Conservation (phyloP, 75 land plant genomes). For the Adiantum capillusveneris region DNA sequence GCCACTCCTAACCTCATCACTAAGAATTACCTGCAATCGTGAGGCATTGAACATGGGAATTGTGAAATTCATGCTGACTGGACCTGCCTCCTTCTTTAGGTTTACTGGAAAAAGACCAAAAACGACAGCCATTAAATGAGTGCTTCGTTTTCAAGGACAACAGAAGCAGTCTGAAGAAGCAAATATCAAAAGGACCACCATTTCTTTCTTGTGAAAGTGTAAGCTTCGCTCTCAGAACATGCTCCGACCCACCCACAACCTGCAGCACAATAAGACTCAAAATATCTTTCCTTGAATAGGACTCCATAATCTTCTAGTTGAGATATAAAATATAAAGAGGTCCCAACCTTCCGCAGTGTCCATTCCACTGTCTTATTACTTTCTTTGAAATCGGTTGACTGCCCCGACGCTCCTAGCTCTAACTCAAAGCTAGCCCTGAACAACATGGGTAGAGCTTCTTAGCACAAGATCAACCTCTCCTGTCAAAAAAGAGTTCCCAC, state of each 20-base stretch:
- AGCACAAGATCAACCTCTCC: too few species aligned
- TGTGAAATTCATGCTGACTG: conserved; percentile 90
- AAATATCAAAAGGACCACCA: conserved; percentile 31
- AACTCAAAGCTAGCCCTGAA: conserved; percentile 77
- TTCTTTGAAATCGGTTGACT: conserved; percentile 91
- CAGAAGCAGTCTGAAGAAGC: not conserved
- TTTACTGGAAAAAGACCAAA: too few species aligned
- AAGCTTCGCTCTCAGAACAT: conserved; percentile 80
- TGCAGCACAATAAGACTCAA: conserved; percentile 9
- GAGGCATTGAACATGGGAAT: conserved; percentile 96
- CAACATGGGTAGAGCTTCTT: not conserved
- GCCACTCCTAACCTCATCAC: not conserved
- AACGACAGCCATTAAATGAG: too few species aligned
- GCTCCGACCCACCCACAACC: conserved; percentile 97
- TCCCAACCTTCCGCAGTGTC: conserved; percentile 69
- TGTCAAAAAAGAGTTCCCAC: too few species aligned
- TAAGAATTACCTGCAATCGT: conserved; percentile 58
- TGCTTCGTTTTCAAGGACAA: not conserved
- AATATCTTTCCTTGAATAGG: too few species aligned
- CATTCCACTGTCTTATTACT: conserved; percentile 72
- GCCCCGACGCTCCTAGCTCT: conserved; percentile 84
- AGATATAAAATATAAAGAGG: too few species aligned
- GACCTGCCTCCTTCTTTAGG: conserved; percentile 83
- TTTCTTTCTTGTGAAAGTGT: conserved; percentile 88
- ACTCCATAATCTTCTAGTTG: too few species aligned